Base-by-base conservation (phyloP, 2,329 filamentous ascomycete species). In the Cordyceps cicadae region DNA sequence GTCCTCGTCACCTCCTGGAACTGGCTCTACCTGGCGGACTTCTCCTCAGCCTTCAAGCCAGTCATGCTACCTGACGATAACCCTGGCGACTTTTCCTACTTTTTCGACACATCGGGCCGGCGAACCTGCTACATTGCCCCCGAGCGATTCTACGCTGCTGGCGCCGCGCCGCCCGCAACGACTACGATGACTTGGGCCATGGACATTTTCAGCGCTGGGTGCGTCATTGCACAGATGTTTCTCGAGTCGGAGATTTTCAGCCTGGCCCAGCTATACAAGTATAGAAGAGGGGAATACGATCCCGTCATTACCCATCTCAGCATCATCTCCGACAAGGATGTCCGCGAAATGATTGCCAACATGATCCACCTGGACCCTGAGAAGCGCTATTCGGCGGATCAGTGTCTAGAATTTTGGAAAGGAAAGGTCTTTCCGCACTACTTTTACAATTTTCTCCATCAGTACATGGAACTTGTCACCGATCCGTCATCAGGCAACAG, bases 1-100 rank as follows among this genome's bases (percentile, higher is more conserved):
- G 86, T 96, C 41, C 79, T 99, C 53, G 93, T 99, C 55, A 99
- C 94, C 0, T 97, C 94, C 7, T 99, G 94, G 94, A 97, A 97
- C 76, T 99, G 95, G 94, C 81, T 99, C 2, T 99, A 97, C 71
- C 81, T 99, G 43, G 88, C 92, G n/a, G 94, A 99, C 73, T 99
- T 97, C 72, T 96, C 93, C 4, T 92, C 93, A 0, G 88, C 90
- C 0, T 97, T 96, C 77, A 99, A 99, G 70, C 94, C 92, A 12
- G 90, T 92, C 5, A 90, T 91, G 72, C 79, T 99, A 3, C 94
- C 94, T 3, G 93, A 97, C 72, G 92, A 99, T 69, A 97, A 99
- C 69, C 94, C 94, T 1, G 92, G 91, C 17, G 92, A 97, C 68
- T 99, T 97, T 69, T 96, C 92, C 0, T 97, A 97, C 74, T 99